These are phyloP conservation scores for Acrocalymma vagum DNA, from an alignment of 2,329 filamentous ascomycete genomes.

Conservation along the genomic window DNA sequence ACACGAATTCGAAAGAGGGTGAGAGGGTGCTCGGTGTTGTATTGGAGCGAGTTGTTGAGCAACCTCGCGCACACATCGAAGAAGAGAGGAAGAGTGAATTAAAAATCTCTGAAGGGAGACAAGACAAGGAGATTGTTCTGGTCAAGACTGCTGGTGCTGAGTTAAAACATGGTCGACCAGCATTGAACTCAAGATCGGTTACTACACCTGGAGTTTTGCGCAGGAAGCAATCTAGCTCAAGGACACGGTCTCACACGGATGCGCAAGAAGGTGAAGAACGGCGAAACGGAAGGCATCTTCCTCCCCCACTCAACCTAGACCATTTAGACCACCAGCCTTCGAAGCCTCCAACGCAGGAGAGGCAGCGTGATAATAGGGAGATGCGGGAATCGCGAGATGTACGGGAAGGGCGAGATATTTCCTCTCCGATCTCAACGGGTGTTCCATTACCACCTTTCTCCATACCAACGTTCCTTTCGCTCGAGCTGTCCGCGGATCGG, in stretches of 20 bases:
- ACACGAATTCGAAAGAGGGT: slow-evolving; percentile 20
- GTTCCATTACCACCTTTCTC: slow-evolving; percentile 70
- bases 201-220: slow-evolving; percentile 49
- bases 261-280: slow-evolving; percentile 31
- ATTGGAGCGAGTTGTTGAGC: slow-evolving; percentile 28
- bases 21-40: slow-evolving; percentile 28
- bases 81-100: slow-evolving; percentile 17
- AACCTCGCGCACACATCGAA: slow-evolving; percentile 3
- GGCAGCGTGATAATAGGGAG: slow-evolving; percentile 29
- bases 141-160: slow-evolving; percentile 37
- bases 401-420: slow-evolving; percentile 30
- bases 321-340: slow-evolving; percentile 33
- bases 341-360: slow-evolving; percentile 41
- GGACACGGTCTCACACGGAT: slow-evolving; percentile 23
- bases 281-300: slow-evolving; percentile 26
- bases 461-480: slow-evolving; percentile 70
- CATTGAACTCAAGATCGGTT: slow-evolving; percentile 41
- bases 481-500: slow-evolving; percentile 68
- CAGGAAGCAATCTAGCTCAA: slow-evolving; percentile 45
- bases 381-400: slow-evolving; percentile 21
- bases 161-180: slow-evolving; percentile 37
- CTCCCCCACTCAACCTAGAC: slow-evolving; percentile 45
- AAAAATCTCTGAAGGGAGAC: slow-evolving; percentile 15
- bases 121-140: slow-evolving; percentile 39
- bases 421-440: slow-evolving; percentile 58